phyloP scores from a whole-genome alignment of 1,284 basidiomycete genomes.

The Ceratobasidium theobromae region DNA sequence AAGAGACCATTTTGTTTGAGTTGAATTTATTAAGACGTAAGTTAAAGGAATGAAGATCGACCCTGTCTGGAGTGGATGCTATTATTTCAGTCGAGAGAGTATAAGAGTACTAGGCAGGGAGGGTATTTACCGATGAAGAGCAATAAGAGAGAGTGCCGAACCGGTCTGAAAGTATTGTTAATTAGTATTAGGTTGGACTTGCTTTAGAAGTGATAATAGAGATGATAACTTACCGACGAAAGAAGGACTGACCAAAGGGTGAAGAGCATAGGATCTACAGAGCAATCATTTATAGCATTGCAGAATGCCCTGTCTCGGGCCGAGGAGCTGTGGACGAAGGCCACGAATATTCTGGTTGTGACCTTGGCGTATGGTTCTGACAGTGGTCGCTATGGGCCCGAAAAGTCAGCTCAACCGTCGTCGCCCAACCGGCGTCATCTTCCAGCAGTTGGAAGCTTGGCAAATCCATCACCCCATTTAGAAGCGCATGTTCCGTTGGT shows the following conservation, averaged over 20 bases:
- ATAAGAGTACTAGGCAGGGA: neutral
- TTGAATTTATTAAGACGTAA: neutral
- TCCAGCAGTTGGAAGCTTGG: constrained; percentile 13
- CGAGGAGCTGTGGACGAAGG: neutral
- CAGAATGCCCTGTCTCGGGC: neutral
- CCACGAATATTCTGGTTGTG: neutral
- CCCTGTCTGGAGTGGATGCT: constrained; percentile 3
- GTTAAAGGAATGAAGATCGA: constrained; percentile 31
- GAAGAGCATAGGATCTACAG: neutral
- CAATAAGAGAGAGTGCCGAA: constrained; percentile 14
- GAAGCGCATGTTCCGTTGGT: too few species aligned
- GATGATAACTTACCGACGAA: constrained; percentile 23
- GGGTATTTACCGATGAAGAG: constrained; percentile 18
- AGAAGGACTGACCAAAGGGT: constrained; percentile 6
- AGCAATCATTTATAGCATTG: neutral
- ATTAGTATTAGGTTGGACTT: neutral
- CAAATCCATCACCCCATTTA: neutral
- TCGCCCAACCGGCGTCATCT: neutral
- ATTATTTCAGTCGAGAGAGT: neutral
- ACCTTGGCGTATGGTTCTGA: constrained; percentile 3
- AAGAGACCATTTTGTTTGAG: constrained; percentile 13
- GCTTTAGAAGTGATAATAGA: neutral
- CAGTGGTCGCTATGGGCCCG: neutral
- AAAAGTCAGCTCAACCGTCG: neutral
- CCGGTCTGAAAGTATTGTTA: constrained; percentile 1